phyloP scores from a whole-genome alignment of 352 stramenopile species.

The Phytophthora tubulina region DNA sequence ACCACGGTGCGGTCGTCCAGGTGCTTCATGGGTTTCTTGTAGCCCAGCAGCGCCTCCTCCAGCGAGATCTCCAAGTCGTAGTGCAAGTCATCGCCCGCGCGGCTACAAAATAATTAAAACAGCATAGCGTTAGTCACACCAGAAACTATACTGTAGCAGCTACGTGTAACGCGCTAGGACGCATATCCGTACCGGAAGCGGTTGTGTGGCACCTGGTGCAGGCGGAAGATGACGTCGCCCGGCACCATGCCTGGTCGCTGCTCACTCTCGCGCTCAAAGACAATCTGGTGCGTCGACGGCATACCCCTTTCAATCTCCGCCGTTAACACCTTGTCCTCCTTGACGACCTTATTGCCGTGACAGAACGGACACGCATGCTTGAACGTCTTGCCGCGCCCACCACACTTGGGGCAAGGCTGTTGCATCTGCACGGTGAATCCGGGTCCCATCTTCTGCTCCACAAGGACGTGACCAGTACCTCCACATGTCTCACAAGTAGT shows the following conservation, averaged over 20 bases:
- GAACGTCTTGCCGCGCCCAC: constrained; percentile 94
- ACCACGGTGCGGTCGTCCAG: constrained; percentile 95
- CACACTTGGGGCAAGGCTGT: constrained; percentile 84
- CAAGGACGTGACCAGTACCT: constrained; percentile 76
- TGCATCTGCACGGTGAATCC: constrained; percentile 93
- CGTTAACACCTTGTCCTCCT: constrained; percentile 84
- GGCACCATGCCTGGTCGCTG: constrained; percentile 87
- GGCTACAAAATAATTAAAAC: constrained; percentile 51
- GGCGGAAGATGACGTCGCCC: constrained; percentile 96
- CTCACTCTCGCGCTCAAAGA: constrained; percentile 89
- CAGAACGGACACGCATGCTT: constrained; percentile 94
- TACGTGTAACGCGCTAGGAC: too few relatives aligned
- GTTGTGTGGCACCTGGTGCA: constrained; percentile 91
- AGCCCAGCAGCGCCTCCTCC: constrained; percentile 96
- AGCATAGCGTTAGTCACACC: constrained; percentile 3
- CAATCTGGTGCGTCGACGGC: constrained; percentile 86
- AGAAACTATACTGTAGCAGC: neutral
- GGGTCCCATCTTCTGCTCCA: constrained; percentile 85
- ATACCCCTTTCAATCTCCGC: constrained; percentile 85
- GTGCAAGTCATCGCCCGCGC: constrained; percentile 95
- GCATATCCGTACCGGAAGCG: constrained; percentile 76
- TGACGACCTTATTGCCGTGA: constrained; percentile 84
- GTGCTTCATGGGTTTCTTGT: constrained; percentile 93
- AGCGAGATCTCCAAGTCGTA: constrained; percentile 96
- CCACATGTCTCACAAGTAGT: constrained; percentile 79